These are phyloP conservation scores for Gossypium gossypioides DNA, from an alignment of 441 rosid genomes.

Conservation along the genomic window DNA sequence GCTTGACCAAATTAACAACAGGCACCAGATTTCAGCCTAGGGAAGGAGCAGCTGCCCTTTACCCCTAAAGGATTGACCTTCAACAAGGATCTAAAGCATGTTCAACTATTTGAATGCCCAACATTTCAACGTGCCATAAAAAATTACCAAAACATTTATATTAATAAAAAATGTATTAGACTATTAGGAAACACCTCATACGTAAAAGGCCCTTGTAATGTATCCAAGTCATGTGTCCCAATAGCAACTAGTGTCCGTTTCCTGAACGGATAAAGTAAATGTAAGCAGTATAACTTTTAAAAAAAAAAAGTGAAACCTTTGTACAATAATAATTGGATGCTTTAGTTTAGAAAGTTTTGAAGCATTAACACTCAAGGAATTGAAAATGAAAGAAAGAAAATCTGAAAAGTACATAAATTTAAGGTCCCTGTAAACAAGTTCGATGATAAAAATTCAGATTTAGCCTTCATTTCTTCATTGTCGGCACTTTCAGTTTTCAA, in stretches of 20 bases:
- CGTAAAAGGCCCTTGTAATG: slow-evolving; percentile 73
- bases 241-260: slow-evolving; percentile 82
- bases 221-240: slow-evolving; percentile 96
- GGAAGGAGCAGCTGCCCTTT: neutral
- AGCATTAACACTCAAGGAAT: neutral
- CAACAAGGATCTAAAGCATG: slow-evolving; percentile 6
- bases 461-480: slow-evolving; percentile 1
- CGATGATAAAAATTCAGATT: neutral
- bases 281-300: neutral
- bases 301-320: neutral
- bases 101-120: neutral
- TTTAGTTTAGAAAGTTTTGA: neutral
- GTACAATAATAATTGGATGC: neutral
- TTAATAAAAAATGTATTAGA: neutral
- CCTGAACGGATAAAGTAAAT: slow-evolving; percentile 32
- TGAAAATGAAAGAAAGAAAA: neutral
- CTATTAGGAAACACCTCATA: slow-evolving; percentile 54
- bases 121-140: neutral
- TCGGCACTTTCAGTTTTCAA: neutral
- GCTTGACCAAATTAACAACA: neutral
- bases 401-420: neutral
- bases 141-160: neutral
- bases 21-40: neutral
- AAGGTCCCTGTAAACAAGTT: neutral
- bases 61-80: neutral